Conservation (phyloP, 345 rosid species). For the Citrus cavaleriei region DNA sequence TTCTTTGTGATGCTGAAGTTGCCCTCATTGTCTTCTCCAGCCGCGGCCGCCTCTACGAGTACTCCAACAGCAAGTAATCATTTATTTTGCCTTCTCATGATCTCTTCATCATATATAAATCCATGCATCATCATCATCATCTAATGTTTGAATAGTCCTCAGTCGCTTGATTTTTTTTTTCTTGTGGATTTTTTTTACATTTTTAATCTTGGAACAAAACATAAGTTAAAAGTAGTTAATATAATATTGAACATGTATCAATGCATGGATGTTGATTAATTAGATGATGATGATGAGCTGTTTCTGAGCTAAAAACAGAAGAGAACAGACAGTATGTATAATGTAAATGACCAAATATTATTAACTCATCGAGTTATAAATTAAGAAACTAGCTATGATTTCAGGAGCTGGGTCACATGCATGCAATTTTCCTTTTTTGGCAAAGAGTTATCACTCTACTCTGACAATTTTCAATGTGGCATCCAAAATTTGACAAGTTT, state of each 20-base stretch:
- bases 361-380: not conserved
- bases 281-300: not conserved
- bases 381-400: not conserved
- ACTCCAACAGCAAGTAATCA: slow-evolving; percentile 81
- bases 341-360: not conserved
- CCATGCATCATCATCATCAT: not conserved
- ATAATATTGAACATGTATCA: not conserved
- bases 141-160: not conserved
- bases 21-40: slow-evolving; percentile 95
- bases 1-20: slow-evolving; percentile 90
- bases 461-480: not conserved
- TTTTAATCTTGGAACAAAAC: not conserved
- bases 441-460: not conserved
- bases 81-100: not conserved
- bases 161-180: not conserved
- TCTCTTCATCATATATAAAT: not conserved
- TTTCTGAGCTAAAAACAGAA: not conserved
- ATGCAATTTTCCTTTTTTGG: not conserved
- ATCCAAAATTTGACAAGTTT: not conserved
- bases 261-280: not conserved
- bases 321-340: not conserved
- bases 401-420: not conserved
- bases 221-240: not conserved
- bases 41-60: slow-evolving; percentile 96
- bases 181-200: not conserved